Base-by-base conservation (phyloP, 768 basidiomycete species). In the Phylloporus scabripes region DNA sequence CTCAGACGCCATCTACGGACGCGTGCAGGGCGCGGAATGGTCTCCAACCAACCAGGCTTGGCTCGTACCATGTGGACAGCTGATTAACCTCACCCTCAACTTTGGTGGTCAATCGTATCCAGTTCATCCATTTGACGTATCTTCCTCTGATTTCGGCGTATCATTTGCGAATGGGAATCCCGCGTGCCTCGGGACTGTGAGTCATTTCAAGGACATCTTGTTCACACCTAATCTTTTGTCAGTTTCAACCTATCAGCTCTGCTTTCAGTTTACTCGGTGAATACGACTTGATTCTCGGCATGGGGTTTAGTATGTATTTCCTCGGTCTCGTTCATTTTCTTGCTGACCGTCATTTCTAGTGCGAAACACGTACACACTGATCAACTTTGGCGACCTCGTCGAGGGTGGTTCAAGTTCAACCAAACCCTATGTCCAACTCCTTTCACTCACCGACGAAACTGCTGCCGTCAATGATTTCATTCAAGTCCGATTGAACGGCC, bases 211-310 rank as follows among this genome's bases (percentile, higher is more conserved):
- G 20, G 7, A 2, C 9, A 26, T 17, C 10, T 34, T 28, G 20
- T 26, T 51, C 40, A 15, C 0, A 38, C 23, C 50, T 61, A 41
- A 65, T n/a, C 20, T 24, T 11, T 49, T 26, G 12, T 32, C 55
- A 87, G 79, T 91, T 87, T 74, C 88, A 91, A 73, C 88, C 87
- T 2, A 86, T 89, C 54, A 86, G 87, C 12, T 79, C 81, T 4
- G 85, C 87, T 5, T 87, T 89, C 69, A 83, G 84, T 70, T 54
- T 87, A 36, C 75, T 86, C 23, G 84, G 86, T 54, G 75, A 84
- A 61, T 91, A 86, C 54, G 87, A 91, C 57, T 82, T 89, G 74
- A 87, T 90, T 57, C 74, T 89, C 42, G 87, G 87, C 54, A 87
- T 88, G 85, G 77, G 76, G 46, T 87, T 90, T 71, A 49, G 87